phyloP scores from a whole-genome alignment of 2,329 filamentous ascomycete species.

The Dryadomyces quercivorus region DNA sequence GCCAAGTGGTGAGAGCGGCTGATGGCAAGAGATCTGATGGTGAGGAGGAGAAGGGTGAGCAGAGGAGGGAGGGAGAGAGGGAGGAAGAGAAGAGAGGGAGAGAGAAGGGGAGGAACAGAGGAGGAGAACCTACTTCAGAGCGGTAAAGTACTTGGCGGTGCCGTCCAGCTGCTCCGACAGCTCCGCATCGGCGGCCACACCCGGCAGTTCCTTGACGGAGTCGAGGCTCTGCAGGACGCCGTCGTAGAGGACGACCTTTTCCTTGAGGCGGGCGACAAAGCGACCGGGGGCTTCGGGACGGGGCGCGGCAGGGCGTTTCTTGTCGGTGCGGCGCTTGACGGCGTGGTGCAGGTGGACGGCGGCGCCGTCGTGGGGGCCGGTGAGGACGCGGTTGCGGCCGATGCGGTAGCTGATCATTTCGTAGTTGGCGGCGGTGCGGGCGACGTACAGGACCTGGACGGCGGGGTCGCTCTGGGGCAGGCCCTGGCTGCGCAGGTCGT shows the following conservation, averaged over 20 bases:
- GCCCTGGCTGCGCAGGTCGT: conserved; percentile 75
- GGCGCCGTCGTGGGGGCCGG: conserved; percentile 71
- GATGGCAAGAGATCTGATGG: conserved; percentile 62
- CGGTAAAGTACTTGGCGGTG: conserved; percentile 72
- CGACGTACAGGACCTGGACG: conserved; percentile 89
- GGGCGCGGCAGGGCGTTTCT: conserved; percentile 22
- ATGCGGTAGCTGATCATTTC: conserved; percentile 91
- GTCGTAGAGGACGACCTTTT: conserved; percentile 82
- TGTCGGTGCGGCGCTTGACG: conserved; percentile 20
- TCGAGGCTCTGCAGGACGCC: conserved; percentile 84
- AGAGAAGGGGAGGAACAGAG: too few relatives aligned
- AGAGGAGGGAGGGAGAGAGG: too few relatives aligned
- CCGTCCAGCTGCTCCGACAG: conserved; percentile 69
- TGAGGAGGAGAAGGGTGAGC: too few relatives aligned
- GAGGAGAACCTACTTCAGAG: conserved; percentile 56
- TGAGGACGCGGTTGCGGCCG: conserved; percentile 79
- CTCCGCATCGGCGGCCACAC: conserved; percentile 70
- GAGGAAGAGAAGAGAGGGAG: too few relatives aligned
- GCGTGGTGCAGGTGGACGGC: conserved; percentile 33
- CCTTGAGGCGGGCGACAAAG: conserved; percentile 68
- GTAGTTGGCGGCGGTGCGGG: conserved; percentile 86
- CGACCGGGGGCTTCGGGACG: conserved; percentile 59
- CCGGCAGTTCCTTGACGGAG: conserved; percentile 77
- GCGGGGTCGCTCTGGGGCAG: conserved; percentile 71
- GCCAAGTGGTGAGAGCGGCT: conserved; percentile 72